Base-by-base conservation (phyloP, 2,329 filamentous ascomycete species). In the Xylariales sp. region DNA sequence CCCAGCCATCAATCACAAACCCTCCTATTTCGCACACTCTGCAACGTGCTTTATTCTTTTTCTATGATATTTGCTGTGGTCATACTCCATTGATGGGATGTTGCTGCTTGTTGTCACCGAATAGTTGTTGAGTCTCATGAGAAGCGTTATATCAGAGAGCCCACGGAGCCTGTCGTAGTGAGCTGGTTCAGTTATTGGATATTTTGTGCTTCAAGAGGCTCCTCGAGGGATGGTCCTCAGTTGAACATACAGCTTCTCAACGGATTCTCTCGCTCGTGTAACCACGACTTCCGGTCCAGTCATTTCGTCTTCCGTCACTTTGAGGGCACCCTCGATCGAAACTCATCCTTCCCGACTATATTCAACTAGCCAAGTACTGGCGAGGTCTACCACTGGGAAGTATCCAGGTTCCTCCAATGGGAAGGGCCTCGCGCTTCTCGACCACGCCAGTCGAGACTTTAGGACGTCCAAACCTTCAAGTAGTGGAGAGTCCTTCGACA, bases 261-360 rank as follows among this genome's bases (percentile, higher is more conserved):
- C 14, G 31, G 38, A 40, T 19, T 22, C 32, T 18, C 19, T 8
- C 3, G 25, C 40, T n/a, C 40, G 15, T 5, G 21, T 32, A 14
- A 29, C 36, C 42, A 44, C 40, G 7, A 40, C 35, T 31, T 44
- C 42, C 5, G 42, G 42, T 11, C 21, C 28, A 16, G 34, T 34
- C 15, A 12, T 3, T 21, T 40, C 36, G 11, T 20, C 8, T 27
- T 44, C 31, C 5, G 65, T 44, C 24, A 40, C 42, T 10, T 11
- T 21, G 9, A 44, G 42, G 16, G 62, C 61, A 4, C 50, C 50
- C 45, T 62, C 60, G 42, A 63, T 45, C 0, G 56, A 61, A 10
- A 63, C 48, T 58, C 59, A 63, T 1, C 59, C 60, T 4, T 20
- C 33, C 29, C 52, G 62, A 1, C 51, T 50, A n/a, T 45, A 56